Base-by-base conservation (phyloP, 2,329 filamentous ascomycete species). In the Talaromyces sp. region DNA sequence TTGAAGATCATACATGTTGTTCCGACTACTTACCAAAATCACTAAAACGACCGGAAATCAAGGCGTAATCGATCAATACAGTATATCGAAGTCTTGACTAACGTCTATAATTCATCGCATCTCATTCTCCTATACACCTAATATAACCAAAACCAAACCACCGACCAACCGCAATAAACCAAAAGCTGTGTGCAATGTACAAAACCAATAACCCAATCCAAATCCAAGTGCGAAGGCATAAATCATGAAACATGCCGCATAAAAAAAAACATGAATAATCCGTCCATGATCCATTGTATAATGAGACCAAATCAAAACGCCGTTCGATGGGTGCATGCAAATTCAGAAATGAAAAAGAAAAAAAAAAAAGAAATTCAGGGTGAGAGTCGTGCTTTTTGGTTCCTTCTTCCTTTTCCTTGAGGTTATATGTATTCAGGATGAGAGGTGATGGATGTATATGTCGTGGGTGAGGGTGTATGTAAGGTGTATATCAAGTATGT, bases 71-170 rank as follows among this genome's bases (percentile, higher is more conserved):
- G 7, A 6, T 2, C 38, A 5, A 43, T 43, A 43, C 8, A 47
- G 43, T 45, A 45, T 7, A n/a, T 47, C 43, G 19, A 25, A 1
- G 17, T 40, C 15, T 45, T 19, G 40, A 3, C 43, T 25, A 25
- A 36, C 6, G 15, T 59, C 27, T 19, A 43, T 72, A 65, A 80
- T n/a, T 43, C 45, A 51, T 29, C 15, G 15, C 47, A 29, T 51
- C 11, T 51, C 47, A 51, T 51, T 51, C 25, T 49, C 47, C 47
- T 51, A 51, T 51, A n/a, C 47, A n/a, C 47, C 47, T 29, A 51
- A n/a, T 49, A 22, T 51, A 51, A 29, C 25, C 47, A 5, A 17
- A 49, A 29, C 25, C 47, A 51, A 27, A 29, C 47, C 25, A 51
- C 47, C 47, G 7, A 17, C 31, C 31, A 25, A 47, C 43, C 43